These are phyloP conservation scores for Coriolopsis trogii DNA, from an alignment of 1,284 basidiomycete species.

Conservation along the genomic window DNA sequence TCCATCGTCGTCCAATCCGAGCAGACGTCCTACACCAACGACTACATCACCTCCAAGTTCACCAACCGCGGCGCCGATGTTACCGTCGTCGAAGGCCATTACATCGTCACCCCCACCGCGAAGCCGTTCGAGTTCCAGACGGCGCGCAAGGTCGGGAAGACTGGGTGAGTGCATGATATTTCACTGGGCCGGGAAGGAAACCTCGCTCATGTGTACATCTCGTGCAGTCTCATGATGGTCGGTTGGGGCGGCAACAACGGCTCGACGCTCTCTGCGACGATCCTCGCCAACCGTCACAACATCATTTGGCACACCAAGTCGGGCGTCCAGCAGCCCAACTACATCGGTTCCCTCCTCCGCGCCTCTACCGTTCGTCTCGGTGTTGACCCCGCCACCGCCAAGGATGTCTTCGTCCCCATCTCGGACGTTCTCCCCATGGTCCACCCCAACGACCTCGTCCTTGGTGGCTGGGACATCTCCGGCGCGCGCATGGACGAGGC, in stretches of 20 bases:
- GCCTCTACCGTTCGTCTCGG: conserved; percentile 96
- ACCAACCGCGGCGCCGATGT: conserved; percentile 84
- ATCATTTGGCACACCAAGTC: conserved; percentile 96
- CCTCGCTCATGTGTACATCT: conserved; percentile 14
- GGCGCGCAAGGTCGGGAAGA: conserved; percentile 84
- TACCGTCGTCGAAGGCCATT: conserved; percentile 69
- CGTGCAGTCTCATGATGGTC: conserved; percentile 88
- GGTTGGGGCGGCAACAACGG: conserved; percentile 99
- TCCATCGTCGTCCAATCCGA: conserved; percentile 86
- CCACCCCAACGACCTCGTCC: conserved; percentile 97
- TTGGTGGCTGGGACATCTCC: conserved; percentile 99
- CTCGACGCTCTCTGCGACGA: conserved; percentile 91
- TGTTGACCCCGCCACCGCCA: conserved; percentile 79
- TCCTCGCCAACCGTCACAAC: conserved; percentile 95
- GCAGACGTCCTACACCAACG: conserved; percentile 80
- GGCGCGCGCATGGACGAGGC: conserved; percentile 85
- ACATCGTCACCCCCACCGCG: conserved; percentile 77
- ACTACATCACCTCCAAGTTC: conserved; percentile 84
- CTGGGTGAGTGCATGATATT: conserved; percentile 68
- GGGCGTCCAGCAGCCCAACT: conserved; percentile 94
- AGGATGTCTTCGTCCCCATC: conserved; percentile 93
- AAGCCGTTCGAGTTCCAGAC: conserved; percentile 93
- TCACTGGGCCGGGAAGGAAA: conserved; percentile 6
- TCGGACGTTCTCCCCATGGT: conserved; percentile 97
- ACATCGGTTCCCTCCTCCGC: conserved; percentile 92